Base-by-base conservation (phyloP, 768 basidiomycete genomes). In the Termitomyces sp. region DNA sequence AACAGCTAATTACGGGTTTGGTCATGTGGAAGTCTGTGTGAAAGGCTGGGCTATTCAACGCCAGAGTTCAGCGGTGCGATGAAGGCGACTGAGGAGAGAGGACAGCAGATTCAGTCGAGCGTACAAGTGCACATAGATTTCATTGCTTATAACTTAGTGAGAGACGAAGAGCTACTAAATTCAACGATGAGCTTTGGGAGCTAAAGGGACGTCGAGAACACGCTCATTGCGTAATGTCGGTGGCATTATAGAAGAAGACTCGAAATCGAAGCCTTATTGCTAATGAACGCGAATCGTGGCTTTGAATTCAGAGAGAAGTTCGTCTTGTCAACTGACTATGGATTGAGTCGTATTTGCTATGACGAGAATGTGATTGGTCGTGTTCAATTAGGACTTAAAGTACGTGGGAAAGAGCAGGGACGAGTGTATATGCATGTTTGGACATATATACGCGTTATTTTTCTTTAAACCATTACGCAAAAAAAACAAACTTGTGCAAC, bases 381-480 rank as follows among this genome's bases (percentile, higher is more conserved):
- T n/a, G 13, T 16, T 16, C 37, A 27, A 27, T 27, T 27, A 27
- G 27, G 27, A 27, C 27, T 27, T 27, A 2, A 27, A 27, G 27
- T 27, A 27, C 27, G 4, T 27, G 39, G 39, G 15, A 16, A 1
- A 5, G 4, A n/a, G 5, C 15, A 5, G 6, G 3, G 39, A 13
- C 13, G 15, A 4, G 13, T 54, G 48, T 46, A 45, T n/a, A 49
- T 58, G n/a, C 9, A 30, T 51, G 3, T 65, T 67, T 70, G 63
- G 47, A 2, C 20, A 7, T 65, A 45, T 70, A 63, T 68, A 72
- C 69, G 70, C 59, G 72, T 70, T 66, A 42, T 67, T 59, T 64
- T 50, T 51, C 22, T 27, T 27, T 5, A 1, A 27, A 27, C 27
- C 27, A 27, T 27, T 27, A 27, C 27, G 27, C 2, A 27, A 27